These are phyloP conservation scores for Cryptosporidium baileyi DNA, from an alignment of 169 alveolate genomes.

Conservation along the genomic window DNA sequence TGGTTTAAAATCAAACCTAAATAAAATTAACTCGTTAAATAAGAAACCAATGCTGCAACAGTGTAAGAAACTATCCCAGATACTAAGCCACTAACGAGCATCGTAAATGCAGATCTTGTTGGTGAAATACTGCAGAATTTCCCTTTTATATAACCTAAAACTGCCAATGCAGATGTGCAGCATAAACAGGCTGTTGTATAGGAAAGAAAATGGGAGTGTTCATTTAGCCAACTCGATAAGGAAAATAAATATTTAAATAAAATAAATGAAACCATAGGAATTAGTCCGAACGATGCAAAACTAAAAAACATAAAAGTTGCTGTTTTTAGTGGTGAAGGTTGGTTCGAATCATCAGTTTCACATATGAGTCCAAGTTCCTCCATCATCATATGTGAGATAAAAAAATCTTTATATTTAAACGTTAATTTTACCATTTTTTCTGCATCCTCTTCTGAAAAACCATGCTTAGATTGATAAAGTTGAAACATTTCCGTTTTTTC, in stretches of 20 bases:
- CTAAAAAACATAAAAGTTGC: conserved; percentile 86
- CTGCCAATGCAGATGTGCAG: conserved; percentile 77
- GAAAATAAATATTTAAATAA: conserved; percentile 74
- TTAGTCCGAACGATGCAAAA: conserved; percentile 84
- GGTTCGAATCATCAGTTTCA: conserved; percentile 79
- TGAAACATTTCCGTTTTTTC: conserved; percentile 88
- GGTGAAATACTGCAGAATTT: conserved; percentile 81
- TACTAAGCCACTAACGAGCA: conserved; percentile 81
- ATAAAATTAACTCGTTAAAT: not conserved
- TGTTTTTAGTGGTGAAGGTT: conserved; percentile 60
- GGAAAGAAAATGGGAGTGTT: conserved; percentile 62
- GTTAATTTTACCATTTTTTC: conserved; percentile 83
- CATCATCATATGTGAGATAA: conserved; percentile 90
- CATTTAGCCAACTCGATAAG: conserved; percentile 32
- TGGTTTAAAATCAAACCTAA: not conserved
- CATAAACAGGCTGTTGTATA: conserved; percentile 78
- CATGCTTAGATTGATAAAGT: conserved; percentile 83
- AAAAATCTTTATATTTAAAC: conserved; percentile 83
- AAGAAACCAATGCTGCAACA: conserved; percentile 75
- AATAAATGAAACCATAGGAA: conserved; percentile 86
- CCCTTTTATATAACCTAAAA: conserved; percentile 81
- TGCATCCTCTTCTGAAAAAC: conserved; percentile 86
- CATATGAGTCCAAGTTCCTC: conserved; percentile 87
- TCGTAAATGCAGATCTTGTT: conserved; percentile 76
- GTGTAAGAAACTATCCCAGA: conserved; percentile 82